Base-by-base conservation (phyloP, 495 filamentous ascomycete species). In the Hypoxylon fragiforme region DNA sequence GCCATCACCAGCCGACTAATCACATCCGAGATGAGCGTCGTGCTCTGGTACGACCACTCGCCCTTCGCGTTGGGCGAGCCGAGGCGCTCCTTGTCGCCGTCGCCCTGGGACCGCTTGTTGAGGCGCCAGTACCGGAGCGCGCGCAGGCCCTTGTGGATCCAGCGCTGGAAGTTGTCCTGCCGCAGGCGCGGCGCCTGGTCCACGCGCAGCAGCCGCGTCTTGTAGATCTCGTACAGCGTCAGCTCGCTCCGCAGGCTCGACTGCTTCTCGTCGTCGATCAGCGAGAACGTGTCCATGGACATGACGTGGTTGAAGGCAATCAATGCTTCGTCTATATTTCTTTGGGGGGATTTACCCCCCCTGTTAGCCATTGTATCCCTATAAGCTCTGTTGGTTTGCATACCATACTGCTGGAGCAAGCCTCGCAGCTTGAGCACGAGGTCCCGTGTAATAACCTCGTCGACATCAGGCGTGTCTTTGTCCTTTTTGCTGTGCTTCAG, bases 281-380 rank as follows among this genome's bases (percentile, higher is more conserved):
- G 20, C n/a, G 48, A 51, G 20, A 51, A 51, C 12, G 48, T 51
- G 2, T 51, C 48, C 48, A 51, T 51, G 2, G 48, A 51, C 48
- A 51, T 51, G 38, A 51, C 35, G 1, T 43, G 31, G 18, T 51
- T 51, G 12, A 51, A 51, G 2, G 48, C 38, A 18, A 52, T 44
- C 21, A 43, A 37, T n/a, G 38, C 31, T 16, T 44, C 14, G 16
- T 52, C 39, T 37, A 19, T 2, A 15, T 15, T 20, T 2, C 16
- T 7, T 7, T 20, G n/a, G n/a, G n/a, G n/a, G n/a, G n/a, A n/a
- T n/a, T n/a, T n/a, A n/a, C n/a, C n/a, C n/a, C n/a, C n/a, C n/a
- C n/a, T n/a, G n/a, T n/a, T n/a, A n/a, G n/a, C n/a, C n/a, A n/a
- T n/a, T n/a, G n/a, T n/a, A n/a, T 28, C 9, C 9, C 24, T 4